These are phyloP conservation scores for Didymella glomerata DNA, from an alignment of 2,329 filamentous ascomycete genomes.

Conservation along the genomic window DNA sequence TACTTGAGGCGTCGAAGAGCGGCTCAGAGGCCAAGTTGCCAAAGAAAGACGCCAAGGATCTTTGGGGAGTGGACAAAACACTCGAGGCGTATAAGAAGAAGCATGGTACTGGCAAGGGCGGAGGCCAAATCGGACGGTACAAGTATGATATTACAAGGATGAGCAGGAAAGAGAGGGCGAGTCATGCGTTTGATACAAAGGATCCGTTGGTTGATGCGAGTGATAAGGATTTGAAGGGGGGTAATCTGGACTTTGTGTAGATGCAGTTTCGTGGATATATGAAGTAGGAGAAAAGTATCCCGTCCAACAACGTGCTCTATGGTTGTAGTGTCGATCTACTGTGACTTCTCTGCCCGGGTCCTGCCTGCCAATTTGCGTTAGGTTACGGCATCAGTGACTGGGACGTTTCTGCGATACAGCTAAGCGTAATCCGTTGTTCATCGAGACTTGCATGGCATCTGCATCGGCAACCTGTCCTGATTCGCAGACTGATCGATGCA, in stretches of 20 bases:
- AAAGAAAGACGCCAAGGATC: background rate
- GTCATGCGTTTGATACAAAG: conserved; percentile 18
- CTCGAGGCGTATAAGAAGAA: background rate
- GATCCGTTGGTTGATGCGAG: conserved; percentile 23
- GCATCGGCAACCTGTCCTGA: background rate
- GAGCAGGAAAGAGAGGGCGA: conserved; percentile 22
- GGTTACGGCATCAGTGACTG: no score
- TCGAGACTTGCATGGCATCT: background rate
- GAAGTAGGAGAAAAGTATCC: background rate
- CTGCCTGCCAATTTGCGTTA: no score
- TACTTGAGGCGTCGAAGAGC: background rate
- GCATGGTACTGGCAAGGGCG: background rate
- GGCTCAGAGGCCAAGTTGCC: background rate
- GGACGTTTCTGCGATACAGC: no score
- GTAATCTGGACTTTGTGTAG: conserved; percentile 11
- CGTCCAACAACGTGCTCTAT: background rate
- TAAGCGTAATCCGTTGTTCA: no score
- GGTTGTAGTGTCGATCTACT: background rate
- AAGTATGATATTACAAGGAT: conserved; percentile 28
- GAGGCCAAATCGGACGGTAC: conserved; percentile 17
- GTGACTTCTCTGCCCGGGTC: no score
- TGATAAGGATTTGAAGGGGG: conserved; percentile 22
- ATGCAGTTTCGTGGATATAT: no score
- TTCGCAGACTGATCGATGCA: background rate
- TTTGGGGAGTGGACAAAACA: background rate